Evolutionary conservation across 148 eudicot genomes (phyloP).

Genomic region (Oxyria digyna): DNA sequence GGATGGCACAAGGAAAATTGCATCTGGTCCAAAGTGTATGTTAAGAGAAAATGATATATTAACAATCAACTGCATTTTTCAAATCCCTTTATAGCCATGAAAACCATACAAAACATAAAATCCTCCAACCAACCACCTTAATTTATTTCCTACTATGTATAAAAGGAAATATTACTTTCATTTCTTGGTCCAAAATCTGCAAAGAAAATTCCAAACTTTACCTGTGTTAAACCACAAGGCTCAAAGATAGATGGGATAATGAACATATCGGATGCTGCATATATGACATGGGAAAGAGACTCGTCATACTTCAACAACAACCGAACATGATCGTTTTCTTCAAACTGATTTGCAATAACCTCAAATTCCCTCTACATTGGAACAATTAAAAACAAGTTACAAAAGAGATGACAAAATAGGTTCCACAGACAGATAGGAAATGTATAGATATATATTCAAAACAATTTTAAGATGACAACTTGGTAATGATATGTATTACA

Average conservation of each 20-base stretch:
- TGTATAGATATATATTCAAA: too few species aligned
- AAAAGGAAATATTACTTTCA: neutral
- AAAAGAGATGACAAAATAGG: neutral
- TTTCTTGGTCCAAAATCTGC: neutral
- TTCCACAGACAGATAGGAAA: neutral
- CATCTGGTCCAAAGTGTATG: neutral
- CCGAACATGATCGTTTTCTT: constrained; percentile 53
- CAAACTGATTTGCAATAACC: constrained; percentile 60
- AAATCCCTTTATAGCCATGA: neutral
- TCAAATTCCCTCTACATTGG: constrained; percentile 73
- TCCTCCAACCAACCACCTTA: neutral
- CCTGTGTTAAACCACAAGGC: constrained; percentile 99
- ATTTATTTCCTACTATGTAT: neutral
- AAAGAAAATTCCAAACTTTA: constrained; percentile 16
- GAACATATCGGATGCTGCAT: constrained; percentile 87
- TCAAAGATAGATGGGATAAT: constrained; percentile 94
- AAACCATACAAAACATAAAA: neutral
- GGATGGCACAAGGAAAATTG: neutral
- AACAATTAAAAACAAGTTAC: neutral
- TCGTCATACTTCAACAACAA: constrained; percentile 81
- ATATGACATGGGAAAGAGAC: constrained; percentile 68
- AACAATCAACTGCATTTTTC: neutral
- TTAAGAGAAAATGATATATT: neutral
- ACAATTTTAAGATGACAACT: too few species aligned
- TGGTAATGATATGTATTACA: too few species aligned